Percentiles rank a stretch among this genome's conserved stretches.
phyloP scores from a whole-genome alignment of 2,329 filamentous ascomycete genomes.

The Polychaeton citri region DNA sequence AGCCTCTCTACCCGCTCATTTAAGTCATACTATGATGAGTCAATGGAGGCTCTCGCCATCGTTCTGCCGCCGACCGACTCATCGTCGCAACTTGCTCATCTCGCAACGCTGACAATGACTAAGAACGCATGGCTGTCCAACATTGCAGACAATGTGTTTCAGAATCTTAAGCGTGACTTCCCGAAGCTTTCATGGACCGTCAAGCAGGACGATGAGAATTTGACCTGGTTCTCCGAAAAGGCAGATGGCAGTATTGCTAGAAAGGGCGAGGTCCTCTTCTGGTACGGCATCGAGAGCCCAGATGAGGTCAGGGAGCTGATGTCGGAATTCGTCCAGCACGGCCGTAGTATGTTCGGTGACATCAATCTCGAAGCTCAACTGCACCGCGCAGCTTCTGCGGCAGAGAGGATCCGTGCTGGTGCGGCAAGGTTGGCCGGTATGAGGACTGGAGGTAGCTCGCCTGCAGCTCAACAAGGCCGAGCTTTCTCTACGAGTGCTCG shows the following conservation, averaged over 20 bases:
- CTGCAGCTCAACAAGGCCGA: conserved; percentile 45
- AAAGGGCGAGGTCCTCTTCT: conserved; percentile 77
- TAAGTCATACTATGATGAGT: conserved; percentile 87
- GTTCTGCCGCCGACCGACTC: conserved; percentile 61
- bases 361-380: conserved; percentile 80
- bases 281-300: conserved; percentile 76
- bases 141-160: conserved; percentile 88
- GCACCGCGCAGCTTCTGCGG: conserved; percentile 60
- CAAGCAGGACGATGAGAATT: conserved; percentile 86
- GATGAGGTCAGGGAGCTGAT: conserved; percentile 74
- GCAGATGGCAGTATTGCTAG: conserved; percentile 81
- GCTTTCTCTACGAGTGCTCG: conserved; percentile 50
- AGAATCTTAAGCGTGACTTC: conserved; percentile 85
- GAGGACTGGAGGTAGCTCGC: conserved; percentile 5
- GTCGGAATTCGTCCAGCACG: conserved; percentile 70
- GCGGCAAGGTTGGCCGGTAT: conserved; percentile 27
- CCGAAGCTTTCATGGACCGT: conserved; percentile 93
- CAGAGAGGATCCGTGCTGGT: conserved; percentile 43
- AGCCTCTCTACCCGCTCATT: conserved; percentile 66
- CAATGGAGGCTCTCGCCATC: conserved; percentile 83
- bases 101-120: conserved; percentile 84
- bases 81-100: conserved; percentile 58
- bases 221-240: conserved; percentile 98
- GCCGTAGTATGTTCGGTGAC: conserved; percentile 76
- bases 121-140: conserved; percentile 92